A percentile compares a stretch with the other conserved stretches of the same genome.
These are phyloP conservation scores for Penicillium pancosmium DNA, from an alignment of 495 filamentous ascomycete genomes.

Conservation along the genomic window DNA sequence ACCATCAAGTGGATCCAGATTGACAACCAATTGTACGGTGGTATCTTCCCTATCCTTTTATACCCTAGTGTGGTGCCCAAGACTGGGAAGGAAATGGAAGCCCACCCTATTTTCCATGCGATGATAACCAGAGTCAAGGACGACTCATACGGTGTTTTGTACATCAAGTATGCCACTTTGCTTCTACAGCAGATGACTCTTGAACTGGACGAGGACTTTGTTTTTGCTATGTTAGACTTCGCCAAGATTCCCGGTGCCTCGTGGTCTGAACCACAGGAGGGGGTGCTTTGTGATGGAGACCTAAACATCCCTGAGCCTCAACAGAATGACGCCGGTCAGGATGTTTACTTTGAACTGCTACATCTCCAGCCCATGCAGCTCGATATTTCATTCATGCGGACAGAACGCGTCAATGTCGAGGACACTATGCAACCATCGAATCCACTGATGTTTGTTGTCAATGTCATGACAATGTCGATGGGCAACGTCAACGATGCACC, in stretches of 20 bases:
- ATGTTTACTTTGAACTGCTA: slow-evolving; percentile 96
- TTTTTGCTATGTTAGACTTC: slow-evolving; percentile 94
- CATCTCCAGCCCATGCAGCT: slow-evolving; percentile 98
- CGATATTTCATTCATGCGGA: slow-evolving; percentile 95
- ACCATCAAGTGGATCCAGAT: slow-evolving; percentile 99
- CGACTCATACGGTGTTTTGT: slow-evolving; percentile 95
- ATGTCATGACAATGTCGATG: slow-evolving; percentile 98
- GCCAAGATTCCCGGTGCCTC: slow-evolving; percentile 92
- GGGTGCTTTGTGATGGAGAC: slow-evolving; percentile 83
- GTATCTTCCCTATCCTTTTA: slow-evolving; percentile 95
- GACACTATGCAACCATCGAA: slow-evolving; percentile 84
- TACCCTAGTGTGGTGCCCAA: slow-evolving; percentile 99
- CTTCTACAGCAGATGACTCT: slow-evolving; percentile 97
- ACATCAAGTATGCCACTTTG: slow-evolving; percentile 96
- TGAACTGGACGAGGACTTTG: slow-evolving; percentile 97
- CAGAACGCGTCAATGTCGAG: slow-evolving; percentile 93
- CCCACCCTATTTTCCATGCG: slow-evolving; percentile 90
- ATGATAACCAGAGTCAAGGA: slow-evolving; percentile 95
- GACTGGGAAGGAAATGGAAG: slow-evolving; percentile 94
- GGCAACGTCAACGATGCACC: slow-evolving; percentile 98
- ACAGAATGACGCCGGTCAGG: slow-evolving; percentile 77
- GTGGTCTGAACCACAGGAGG: slow-evolving; percentile 82
- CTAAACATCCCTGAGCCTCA: slow-evolving; percentile 92
- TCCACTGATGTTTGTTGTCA: slow-evolving; percentile 96
- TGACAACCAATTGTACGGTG: slow-evolving; percentile 97